These are phyloP conservation scores for Rhizopogon vesiculosus DNA, from an alignment of 768 basidiomycete genomes.

Conservation along the genomic window DNA sequence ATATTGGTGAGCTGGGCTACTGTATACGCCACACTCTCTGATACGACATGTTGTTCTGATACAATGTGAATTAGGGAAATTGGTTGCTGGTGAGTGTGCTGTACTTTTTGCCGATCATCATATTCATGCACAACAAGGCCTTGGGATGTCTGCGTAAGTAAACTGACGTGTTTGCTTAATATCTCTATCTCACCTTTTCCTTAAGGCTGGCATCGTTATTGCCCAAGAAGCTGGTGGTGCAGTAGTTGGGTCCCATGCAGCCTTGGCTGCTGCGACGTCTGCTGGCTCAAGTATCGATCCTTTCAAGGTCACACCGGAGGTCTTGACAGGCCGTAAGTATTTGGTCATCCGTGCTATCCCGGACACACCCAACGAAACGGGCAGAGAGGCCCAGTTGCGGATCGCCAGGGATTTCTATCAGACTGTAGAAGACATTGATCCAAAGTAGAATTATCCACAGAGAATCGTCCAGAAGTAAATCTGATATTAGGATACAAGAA, in stretches of 20 bases:
- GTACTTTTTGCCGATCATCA: background rate
- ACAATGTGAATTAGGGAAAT: slow-evolving; percentile 55
- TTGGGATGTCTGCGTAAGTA: slow-evolving; percentile 80
- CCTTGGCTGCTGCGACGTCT: slow-evolving; percentile 32
- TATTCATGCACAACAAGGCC: slow-evolving; percentile 34
- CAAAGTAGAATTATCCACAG: slow-evolving; percentile 31
- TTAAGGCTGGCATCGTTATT: slow-evolving; percentile 84
- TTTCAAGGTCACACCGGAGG: slow-evolving; percentile 62
- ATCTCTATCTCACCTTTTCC: background rate
- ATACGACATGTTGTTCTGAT: slow-evolving; percentile 1
- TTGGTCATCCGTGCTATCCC: slow-evolving; percentile 70
- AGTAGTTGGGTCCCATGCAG: slow-evolving; percentile 64
- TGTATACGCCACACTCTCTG: background rate
- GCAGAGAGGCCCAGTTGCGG: slow-evolving; percentile 67
- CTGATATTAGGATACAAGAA: background rate
- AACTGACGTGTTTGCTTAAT: background rate
- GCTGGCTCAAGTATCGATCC: slow-evolving; percentile 32
- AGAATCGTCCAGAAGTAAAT: background rate
- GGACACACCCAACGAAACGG: slow-evolving; percentile 59
- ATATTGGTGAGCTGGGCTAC: slow-evolving; percentile 59
- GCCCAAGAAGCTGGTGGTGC: slow-evolving; percentile 85
- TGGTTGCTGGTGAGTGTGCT: slow-evolving; percentile 53
- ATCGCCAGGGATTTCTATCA: slow-evolving; percentile 84
- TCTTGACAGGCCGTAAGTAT: slow-evolving; percentile 77
- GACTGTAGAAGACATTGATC: slow-evolving; percentile 67